phyloP scores from a whole-genome alignment of 2,329 filamentous ascomycete genomes.

The Thelonectria olida region DNA sequence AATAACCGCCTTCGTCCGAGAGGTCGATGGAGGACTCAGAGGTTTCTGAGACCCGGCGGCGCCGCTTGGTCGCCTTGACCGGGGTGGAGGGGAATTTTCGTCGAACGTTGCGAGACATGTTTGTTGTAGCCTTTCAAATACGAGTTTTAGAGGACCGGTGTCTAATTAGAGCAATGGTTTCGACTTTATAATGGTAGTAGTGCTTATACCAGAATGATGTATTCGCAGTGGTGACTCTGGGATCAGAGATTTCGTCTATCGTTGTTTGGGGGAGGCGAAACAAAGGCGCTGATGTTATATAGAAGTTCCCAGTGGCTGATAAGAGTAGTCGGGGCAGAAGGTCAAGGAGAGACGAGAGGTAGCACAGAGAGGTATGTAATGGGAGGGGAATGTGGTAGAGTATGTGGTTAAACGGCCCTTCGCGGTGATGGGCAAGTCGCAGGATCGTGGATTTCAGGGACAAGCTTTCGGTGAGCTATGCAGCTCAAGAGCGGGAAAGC shows the following conservation, averaged over 20 bases:
- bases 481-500: slow-evolving; percentile 58
- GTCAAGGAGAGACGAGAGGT: too few relatives aligned
- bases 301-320: too few relatives aligned
- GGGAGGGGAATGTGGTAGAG: slow-evolving; percentile 5
- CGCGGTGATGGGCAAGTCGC: slow-evolving; percentile 41
- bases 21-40: slow-evolving; percentile 67
- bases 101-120: slow-evolving; percentile 64
- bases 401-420: slow-evolving; percentile 37
- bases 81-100: slow-evolving; percentile 56
- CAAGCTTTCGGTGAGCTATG: slow-evolving; percentile 49
- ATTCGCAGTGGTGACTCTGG: too few relatives aligned
- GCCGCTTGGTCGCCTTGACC: slow-evolving; percentile 52
- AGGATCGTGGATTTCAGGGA: slow-evolving; percentile 48
- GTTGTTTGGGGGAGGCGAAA: too few relatives aligned
- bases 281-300: too few relatives aligned
- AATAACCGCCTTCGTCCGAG: slow-evolving; percentile 79
- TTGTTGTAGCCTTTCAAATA: slow-evolving; percentile 3
- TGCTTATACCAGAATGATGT: too few relatives aligned
- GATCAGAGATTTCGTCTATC: too few relatives aligned
- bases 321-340: too few relatives aligned
- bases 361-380: too few relatives aligned
- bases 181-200: too few relatives aligned
- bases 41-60: slow-evolving; percentile 60
- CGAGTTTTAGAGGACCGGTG: too few relatives aligned
- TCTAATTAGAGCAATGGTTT: too few relatives aligned